These are phyloP conservation scores for Ascocoryne sarcoides DNA, from an alignment of 2,329 filamentous ascomycete genomes.

Conservation along the genomic window DNA sequence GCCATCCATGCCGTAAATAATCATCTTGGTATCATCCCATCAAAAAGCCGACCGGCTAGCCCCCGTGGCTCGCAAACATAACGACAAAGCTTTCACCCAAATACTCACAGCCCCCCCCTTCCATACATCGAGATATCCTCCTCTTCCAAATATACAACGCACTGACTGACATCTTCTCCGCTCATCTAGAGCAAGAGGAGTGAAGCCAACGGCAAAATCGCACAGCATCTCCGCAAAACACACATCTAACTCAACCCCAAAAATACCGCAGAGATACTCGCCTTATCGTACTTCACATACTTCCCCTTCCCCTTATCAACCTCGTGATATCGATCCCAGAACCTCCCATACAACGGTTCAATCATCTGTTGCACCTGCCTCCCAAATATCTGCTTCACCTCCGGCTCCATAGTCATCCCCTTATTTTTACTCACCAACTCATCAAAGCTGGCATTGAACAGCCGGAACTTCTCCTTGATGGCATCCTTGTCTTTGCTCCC, in stretches of 20 bases:
- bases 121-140: no score
- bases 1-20: no score
- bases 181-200: no score
- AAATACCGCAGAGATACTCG: constrained; percentile 59
- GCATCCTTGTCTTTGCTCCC: constrained; percentile 88
- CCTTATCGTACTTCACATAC: constrained; percentile 96
- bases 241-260: constrained; percentile 10
- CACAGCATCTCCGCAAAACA: constrained; percentile 1
- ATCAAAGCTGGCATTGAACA: constrained; percentile 86
- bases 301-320: constrained; percentile 97
- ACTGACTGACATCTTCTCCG: no score
- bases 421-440: constrained; percentile 80
- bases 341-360: constrained; percentile 87
- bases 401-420: constrained; percentile 77
- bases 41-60: no score
- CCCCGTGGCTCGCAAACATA: no score
- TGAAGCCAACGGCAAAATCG: constrained; percentile 4
- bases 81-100: no score
- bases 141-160: no score
- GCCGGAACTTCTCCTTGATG: constrained; percentile 92
- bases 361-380: constrained; percentile 85
- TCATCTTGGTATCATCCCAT: no score
- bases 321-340: constrained; percentile 96
- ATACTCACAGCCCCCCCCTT: no score
- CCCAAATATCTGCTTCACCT: constrained; percentile 72